Evolutionary conservation across 2,329 filamentous ascomycete genomes (phyloP).

Genomic region (Phaeosphaeriaceae sp.): DNA sequence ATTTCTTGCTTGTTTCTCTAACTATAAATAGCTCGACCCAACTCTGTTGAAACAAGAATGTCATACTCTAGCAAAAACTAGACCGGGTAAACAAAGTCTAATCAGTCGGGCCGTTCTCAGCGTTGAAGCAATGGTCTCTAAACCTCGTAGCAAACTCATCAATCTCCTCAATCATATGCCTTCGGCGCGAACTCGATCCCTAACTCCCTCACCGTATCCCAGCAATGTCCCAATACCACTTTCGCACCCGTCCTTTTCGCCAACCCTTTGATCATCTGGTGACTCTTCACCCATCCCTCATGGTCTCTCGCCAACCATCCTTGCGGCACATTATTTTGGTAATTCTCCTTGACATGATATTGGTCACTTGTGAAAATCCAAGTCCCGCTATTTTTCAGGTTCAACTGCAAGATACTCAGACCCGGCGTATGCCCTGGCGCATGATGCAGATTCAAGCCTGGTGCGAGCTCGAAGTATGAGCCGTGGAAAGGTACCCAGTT

Average conservation of each 20-base stretch:
- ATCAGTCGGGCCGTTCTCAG: not conserved
- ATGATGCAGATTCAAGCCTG: constrained; percentile 45
- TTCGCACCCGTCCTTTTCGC: constrained; percentile 34
- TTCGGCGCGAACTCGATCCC: constrained; percentile 34
- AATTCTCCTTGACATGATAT: constrained; percentile 50
- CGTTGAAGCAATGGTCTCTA: too few relatives aligned
- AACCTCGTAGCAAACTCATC: too few relatives aligned
- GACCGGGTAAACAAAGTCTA: not conserved
- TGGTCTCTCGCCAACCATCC: constrained; percentile 50
- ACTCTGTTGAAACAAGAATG: not conserved
- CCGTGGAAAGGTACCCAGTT: constrained; percentile 48
- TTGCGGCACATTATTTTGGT: constrained; percentile 41
- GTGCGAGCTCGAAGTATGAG: constrained; percentile 41
- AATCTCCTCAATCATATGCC: constrained; percentile 22
- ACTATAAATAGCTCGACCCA: not conserved
- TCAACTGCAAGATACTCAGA: constrained; percentile 47
- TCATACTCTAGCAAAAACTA: not conserved
- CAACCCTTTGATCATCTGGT: constrained; percentile 41
- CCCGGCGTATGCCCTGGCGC: constrained; percentile 49
- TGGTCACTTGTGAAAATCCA: constrained; percentile 50
- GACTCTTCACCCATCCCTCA: constrained; percentile 42
- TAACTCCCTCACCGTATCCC: constrained; percentile 33
- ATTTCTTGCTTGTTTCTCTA: not conserved
- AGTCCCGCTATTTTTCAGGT: constrained; percentile 43
- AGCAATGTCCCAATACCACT: constrained; percentile 41